Evolutionary conservation across 2,329 filamentous ascomycete species (phyloP).

Genomic region (Elsinoe ampelina): DNA sequence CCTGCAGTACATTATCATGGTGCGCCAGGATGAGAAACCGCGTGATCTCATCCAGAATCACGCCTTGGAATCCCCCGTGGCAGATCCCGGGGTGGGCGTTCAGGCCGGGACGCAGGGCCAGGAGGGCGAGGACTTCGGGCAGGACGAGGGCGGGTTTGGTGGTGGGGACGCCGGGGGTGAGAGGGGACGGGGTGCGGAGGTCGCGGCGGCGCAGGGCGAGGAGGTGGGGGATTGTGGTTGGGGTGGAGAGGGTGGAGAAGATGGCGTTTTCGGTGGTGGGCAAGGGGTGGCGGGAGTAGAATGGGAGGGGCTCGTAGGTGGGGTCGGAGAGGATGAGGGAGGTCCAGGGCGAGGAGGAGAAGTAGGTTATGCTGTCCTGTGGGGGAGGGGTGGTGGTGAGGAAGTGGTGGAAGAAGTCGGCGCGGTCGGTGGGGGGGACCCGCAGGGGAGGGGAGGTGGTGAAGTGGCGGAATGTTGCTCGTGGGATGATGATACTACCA

Average conservation of each 20-base stretch:
- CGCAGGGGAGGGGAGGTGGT: not conserved
- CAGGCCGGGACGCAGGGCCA: constrained; percentile 38
- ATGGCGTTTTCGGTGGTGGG: constrained; percentile 3
- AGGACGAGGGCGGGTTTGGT: not conserved
- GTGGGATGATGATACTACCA: not conserved
- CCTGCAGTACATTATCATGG: not conserved
- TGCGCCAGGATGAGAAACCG: constrained; percentile 4
- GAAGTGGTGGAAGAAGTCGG: not conserved
- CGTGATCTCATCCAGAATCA: constrained; percentile 1
- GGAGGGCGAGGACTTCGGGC: constrained; percentile 1
- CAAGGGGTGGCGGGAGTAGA: constrained; percentile 2
- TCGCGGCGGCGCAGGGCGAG: not conserved
- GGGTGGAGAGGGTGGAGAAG: constrained; percentile 2
- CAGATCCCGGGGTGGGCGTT: constrained; percentile 49
- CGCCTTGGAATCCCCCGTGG: constrained; percentile 7
- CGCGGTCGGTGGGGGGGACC: not conserved
- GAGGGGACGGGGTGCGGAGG: not conserved
- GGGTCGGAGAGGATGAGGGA: constrained; percentile 2
- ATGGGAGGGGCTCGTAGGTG: constrained; percentile 3
- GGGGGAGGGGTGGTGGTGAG: not conserved
- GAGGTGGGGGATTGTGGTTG: not conserved
- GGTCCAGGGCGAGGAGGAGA: constrained; percentile 2
- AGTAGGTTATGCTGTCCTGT: not conserved
- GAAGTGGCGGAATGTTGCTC: not conserved
- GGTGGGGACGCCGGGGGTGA: not conserved